Base-by-base conservation (phyloP, 2,329 filamentous ascomycete species). In the Helotiales sp. region DNA sequence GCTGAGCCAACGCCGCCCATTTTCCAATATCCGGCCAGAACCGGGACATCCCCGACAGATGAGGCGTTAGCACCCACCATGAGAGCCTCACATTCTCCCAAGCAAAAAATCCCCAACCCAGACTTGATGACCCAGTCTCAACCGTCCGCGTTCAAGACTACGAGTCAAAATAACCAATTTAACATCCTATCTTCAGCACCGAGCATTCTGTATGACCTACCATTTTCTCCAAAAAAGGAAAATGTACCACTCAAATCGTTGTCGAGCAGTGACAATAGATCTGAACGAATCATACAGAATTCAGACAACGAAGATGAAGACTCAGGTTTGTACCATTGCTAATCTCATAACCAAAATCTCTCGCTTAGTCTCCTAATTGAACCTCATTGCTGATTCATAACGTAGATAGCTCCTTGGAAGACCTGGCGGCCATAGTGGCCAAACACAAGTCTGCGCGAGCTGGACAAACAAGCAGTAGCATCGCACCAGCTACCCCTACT, bases 251-350 rank as follows among this genome's bases (percentile, higher is more conserved):
- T 55, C 5, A 31, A 13, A 27, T 24, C 49, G 2, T 19, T 27
- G 15, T 34, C 40, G 27, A 34, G 19, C 38, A 5, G 13, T 47
- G n/a, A 55, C 3, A 33, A 22, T 1, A 42, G 27, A 15, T 52
- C 51, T 30, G 54, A 58, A 25, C 54, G 55, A 33, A 51, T 87
- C 55, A 88, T 93, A 38, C 80, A 79, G 46, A 86, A 83, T 54
- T 92, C 90, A 0, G 90, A 93, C 67, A 87, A 88, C 9, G 81
- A 81, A 40, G 79, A 82, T 44, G 81, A 80, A 27, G 79, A 82
- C 49, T 87, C 87, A 0, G n/a, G n/a, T n/a, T n/a, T n/a, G n/a
- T n/a, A n/a, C n/a, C n/a, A n/a, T n/a, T n/a, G n/a, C n/a, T n/a
- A n/a, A n/a, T n/a, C n/a, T n/a, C n/a, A n/a, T n/a, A n/a, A n/a